These are phyloP conservation scores for Didymosphaeria variabile DNA, from an alignment of 2,329 filamentous ascomycete species.

Conservation along the genomic window DNA sequence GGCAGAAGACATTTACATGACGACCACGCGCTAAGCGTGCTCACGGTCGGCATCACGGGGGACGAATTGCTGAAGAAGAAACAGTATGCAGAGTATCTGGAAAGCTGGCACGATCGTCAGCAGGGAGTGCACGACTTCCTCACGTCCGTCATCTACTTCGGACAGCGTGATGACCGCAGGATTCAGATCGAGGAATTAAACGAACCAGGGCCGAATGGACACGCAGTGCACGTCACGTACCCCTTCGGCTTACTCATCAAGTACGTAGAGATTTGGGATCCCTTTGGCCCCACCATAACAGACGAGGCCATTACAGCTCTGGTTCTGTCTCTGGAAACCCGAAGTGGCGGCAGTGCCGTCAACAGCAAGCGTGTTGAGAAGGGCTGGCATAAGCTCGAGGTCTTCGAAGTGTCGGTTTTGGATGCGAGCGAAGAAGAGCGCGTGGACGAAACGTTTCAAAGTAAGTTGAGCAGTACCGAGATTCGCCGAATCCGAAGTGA, in stretches of 20 bases:
- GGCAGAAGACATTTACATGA: slow-evolving; percentile 46
- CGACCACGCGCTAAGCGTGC: slow-evolving; percentile 55
- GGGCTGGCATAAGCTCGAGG: slow-evolving; percentile 77
- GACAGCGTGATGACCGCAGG: slow-evolving; percentile 57
- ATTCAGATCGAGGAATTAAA: slow-evolving; percentile 56
- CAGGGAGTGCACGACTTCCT: slow-evolving; percentile 76
- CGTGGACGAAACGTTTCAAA: slow-evolving; percentile 70
- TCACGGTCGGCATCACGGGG: slow-evolving; percentile 88
- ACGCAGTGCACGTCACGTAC: slow-evolving; percentile 66
- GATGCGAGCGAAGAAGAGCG: slow-evolving; percentile 68
- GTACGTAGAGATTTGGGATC: slow-evolving; percentile 85
- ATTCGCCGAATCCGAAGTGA: slow-evolving; percentile 64
- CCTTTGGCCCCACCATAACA: slow-evolving; percentile 89
- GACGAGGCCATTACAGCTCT: slow-evolving; percentile 80
- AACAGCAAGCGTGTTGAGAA: slow-evolving; percentile 82
- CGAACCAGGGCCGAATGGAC: slow-evolving; percentile 58
- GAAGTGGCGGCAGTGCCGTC: slow-evolving; percentile 81
- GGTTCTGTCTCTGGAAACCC: slow-evolving; percentile 88
- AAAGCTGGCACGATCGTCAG: slow-evolving; percentile 81
- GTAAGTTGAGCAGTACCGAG: slow-evolving; percentile 91
- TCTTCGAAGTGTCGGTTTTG: slow-evolving; percentile 91
- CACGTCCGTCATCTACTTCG: slow-evolving; percentile 66
- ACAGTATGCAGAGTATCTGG: slow-evolving; percentile 81
- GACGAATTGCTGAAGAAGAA: slow-evolving; percentile 89
- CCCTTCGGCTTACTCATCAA: slow-evolving; percentile 73